These are phyloP conservation scores for Coprinopsis cinerea DNA, from an alignment of 768 basidiomycete genomes.

Conservation along the genomic window DNA sequence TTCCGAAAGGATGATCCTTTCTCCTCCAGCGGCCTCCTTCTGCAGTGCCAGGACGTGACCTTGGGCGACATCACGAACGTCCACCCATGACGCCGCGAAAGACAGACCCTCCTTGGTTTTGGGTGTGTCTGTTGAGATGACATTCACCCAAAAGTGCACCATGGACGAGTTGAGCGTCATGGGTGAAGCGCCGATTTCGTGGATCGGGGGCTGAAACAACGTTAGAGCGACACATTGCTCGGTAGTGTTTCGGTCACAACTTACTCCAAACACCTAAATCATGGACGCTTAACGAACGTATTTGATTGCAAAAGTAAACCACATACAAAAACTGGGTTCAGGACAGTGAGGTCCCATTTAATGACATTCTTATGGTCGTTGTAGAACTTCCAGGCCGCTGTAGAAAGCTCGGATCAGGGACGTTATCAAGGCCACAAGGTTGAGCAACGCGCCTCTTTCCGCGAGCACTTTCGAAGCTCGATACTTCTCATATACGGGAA, in stretches of 20 bases:
- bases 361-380: slow-evolving; percentile 31
- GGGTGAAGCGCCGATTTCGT: slow-evolving; percentile 27
- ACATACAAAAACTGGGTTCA: slow-evolving; percentile 52
- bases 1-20: slow-evolving; percentile 48
- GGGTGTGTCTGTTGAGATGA: slow-evolving; percentile 16
- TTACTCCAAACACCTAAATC: slow-evolving; percentile 12
- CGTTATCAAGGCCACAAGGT: neutral
- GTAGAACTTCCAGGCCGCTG: slow-evolving; percentile 41
- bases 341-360: slow-evolving; percentile 48
- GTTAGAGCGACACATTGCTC: no score
- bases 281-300: neutral
- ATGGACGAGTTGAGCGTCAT: slow-evolving; percentile 35
- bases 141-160: slow-evolving; percentile 19
- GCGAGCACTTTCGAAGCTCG: slow-evolving; percentile 54
- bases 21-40: slow-evolving; percentile 44
- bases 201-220: slow-evolving; percentile 32
- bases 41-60: slow-evolving; percentile 51
- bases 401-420: neutral
- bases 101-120: slow-evolving; percentile 17
- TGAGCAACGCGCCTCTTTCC: slow-evolving; percentile 36
- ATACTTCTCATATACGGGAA: slow-evolving; percentile 39
- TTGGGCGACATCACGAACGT: slow-evolving; percentile 52
- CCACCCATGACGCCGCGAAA: slow-evolving; percentile 30
- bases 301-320: slow-evolving; percentile 19
- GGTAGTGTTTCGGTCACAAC: neutral